Percentiles rank a stretch among this genome's conserved stretches.
phyloP scores from a whole-genome alignment of 306 rosid species.

The Betula pendula region DNA sequence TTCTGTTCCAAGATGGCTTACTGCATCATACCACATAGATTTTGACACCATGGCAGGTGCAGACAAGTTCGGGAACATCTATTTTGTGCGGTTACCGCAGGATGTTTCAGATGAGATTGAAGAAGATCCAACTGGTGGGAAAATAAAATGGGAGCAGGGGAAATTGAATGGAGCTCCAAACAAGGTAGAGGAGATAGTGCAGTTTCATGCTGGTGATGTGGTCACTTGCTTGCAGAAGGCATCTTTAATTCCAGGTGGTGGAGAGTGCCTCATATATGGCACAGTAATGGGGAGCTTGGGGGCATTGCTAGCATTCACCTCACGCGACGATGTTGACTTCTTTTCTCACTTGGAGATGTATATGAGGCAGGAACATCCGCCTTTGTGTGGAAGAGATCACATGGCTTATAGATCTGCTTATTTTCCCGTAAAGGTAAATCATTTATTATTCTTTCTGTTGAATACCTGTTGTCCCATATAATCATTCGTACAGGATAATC shows the following conservation, averaged over 20 bases:
- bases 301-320: slow-evolving; percentile 90
- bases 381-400: slow-evolving; percentile 97
- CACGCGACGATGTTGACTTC: slow-evolving; percentile 96
- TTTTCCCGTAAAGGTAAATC: slow-evolving; percentile 87
- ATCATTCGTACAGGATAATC: neutral
- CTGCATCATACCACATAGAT: slow-evolving; percentile 91
- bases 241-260: slow-evolving; percentile 95
- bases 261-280: slow-evolving; percentile 86
- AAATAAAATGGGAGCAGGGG: slow-evolving; percentile 97
- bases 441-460: slow-evolving; percentile 6
- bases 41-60: slow-evolving; percentile 99
- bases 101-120: slow-evolving; percentile 96
- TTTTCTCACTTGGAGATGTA: slow-evolving; percentile 98
- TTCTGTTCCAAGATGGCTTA: slow-evolving; percentile 95
- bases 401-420: slow-evolving; percentile 96
- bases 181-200: slow-evolving; percentile 95
- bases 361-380: slow-evolving; percentile 95
- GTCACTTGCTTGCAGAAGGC: slow-evolving; percentile 91
- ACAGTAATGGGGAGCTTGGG: slow-evolving; percentile 98
- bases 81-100: slow-evolving; percentile 82
- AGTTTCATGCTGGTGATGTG: slow-evolving; percentile 83
- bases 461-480: neutral
- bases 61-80: slow-evolving; percentile 93
- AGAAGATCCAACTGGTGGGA: slow-evolving; percentile 99
- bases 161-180: slow-evolving; percentile 95